Percentiles rank a stretch among this genome's conserved stretches.
phyloP scores from a whole-genome alignment of 306 rosid genomes.

The Mimosa pudica region DNA sequence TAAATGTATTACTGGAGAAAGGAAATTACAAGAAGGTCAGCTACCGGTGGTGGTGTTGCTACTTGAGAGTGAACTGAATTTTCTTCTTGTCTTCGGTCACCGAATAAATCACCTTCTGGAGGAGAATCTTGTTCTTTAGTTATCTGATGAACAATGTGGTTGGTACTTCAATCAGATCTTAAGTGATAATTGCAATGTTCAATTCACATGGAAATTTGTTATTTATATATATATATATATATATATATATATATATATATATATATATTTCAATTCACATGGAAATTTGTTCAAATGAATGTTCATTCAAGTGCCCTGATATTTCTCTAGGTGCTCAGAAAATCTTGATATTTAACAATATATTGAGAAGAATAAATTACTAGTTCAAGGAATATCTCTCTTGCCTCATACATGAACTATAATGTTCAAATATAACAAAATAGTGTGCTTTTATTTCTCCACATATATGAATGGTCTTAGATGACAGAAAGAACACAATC shows the following conservation, averaged over 20 bases:
- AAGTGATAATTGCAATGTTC: not conserved
- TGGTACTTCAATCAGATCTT: constrained; percentile 1
- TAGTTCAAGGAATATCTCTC: not conserved
- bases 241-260: too few species aligned
- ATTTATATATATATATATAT: too few species aligned
- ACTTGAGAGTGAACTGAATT: not conserved
- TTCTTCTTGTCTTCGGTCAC: not conserved
- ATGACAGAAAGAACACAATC: constrained; percentile 12
- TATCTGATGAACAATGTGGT: constrained; percentile 29
- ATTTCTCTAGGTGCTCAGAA: not conserved
- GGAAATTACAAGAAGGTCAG: constrained; percentile 47
- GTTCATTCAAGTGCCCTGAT: not conserved
- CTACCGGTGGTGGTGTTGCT: constrained; percentile 36
- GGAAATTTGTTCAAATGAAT: not conserved
- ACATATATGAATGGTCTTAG: not conserved
- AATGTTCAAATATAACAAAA: not conserved
- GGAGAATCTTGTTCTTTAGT: constrained; percentile 1
- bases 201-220: not conserved
- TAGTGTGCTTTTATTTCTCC: not conserved
- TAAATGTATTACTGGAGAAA: not conserved
- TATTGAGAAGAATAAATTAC: not conserved
- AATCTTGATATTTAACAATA: not conserved
- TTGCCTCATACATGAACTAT: not conserved
- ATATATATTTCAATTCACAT: not conserved
- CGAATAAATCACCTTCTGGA: constrained; percentile 13